Base-by-base conservation (phyloP, 345 rosid species). In the Heritiera fomes region DNA sequence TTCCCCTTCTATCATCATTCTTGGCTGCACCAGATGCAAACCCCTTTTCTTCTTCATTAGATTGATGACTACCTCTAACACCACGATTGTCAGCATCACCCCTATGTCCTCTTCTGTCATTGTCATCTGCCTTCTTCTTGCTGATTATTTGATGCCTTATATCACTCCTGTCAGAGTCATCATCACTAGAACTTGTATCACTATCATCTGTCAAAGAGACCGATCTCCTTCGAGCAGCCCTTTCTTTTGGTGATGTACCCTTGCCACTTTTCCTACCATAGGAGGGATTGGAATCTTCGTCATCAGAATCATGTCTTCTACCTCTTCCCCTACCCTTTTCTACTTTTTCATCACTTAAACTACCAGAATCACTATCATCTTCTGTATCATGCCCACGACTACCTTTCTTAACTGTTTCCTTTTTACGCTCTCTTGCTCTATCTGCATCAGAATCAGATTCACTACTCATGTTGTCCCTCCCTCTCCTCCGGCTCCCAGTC, bases 221-320 rank as follows among this genome's bases (percentile, higher is more conserved):
- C 0, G 70, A 47, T 66, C 80, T 41, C 71, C 67, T 82, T 18
- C 77, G 50, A 30, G 40, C 73, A 32, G 61, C 60, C 20, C 70
- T 80, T 17, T 64, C 79, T 76, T 17, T 70, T 63, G 79, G 55
- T 41, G 41, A n/a, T 11, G 20, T 40, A 68, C 12, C 40, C 71
- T 71, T 73, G 41, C n/a, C 59, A 47, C 56, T 68, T 72, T 72
- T 78, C 75, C 81, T 71, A 28, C 52, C 82, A 80, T 75, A 53
- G 28, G 68, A 23, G 61, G 53, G 47, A 73, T 74, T 83, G 52
- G 80, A 78, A 76, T 83, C 79, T 55, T 85, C 86, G 55, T 76
- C 83, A 75, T 79, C 82, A 61, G 84, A 62, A 71, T 79, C 83
- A 75, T 76, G 84, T 80, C 82, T 76, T 71, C 81, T 77, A 66